phyloP scores from a whole-genome alignment of 2,329 filamentous ascomycete genomes.

The Exserohilum rostratum region DNA sequence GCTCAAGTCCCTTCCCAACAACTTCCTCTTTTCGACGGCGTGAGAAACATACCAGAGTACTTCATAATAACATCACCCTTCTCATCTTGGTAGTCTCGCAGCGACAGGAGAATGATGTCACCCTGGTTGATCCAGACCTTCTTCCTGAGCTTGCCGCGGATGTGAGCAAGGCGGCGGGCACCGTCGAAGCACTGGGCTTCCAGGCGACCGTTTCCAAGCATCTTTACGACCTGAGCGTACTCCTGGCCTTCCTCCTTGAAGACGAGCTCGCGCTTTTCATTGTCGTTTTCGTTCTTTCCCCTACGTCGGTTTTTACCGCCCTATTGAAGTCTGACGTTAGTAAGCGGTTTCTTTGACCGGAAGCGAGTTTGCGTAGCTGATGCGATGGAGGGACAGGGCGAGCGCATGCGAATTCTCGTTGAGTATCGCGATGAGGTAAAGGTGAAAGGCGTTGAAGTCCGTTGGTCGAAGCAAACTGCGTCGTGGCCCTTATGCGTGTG shows the following conservation, averaged over 20 bases:
- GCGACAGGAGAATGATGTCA: slow-evolving; percentile 72
- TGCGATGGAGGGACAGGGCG: no score
- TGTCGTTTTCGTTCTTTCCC: slow-evolving; percentile 96
- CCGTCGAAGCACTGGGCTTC: slow-evolving; percentile 97
- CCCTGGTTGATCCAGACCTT: slow-evolving; percentile 97
- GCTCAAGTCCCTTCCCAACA: no score
- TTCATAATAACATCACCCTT: slow-evolving; percentile 95
- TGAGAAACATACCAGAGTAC: slow-evolving; percentile 61
- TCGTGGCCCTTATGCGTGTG: slow-evolving; percentile 12
- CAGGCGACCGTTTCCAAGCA: slow-evolving; percentile 93
- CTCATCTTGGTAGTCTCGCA: slow-evolving; percentile 92
- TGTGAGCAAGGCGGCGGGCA: slow-evolving; percentile 81
- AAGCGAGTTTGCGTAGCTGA: no score
- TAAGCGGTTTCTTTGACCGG: background rate
- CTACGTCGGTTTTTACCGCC: slow-evolving; percentile 98
- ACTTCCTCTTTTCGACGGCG: background rate
- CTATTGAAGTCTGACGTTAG: slow-evolving; percentile 53
- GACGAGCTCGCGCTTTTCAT: slow-evolving; percentile 96
- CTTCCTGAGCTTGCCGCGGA: slow-evolving; percentile 96
- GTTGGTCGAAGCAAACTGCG: slow-evolving; percentile 21
- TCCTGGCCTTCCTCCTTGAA: slow-evolving; percentile 99
- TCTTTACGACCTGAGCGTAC: slow-evolving; percentile 89
- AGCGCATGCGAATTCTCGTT: no score
- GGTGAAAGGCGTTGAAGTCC: background rate
- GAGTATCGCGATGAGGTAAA: background rate